Base-by-base conservation (phyloP, 2,329 filamentous ascomycete genomes). In the Tolypocladium capitatum region DNA sequence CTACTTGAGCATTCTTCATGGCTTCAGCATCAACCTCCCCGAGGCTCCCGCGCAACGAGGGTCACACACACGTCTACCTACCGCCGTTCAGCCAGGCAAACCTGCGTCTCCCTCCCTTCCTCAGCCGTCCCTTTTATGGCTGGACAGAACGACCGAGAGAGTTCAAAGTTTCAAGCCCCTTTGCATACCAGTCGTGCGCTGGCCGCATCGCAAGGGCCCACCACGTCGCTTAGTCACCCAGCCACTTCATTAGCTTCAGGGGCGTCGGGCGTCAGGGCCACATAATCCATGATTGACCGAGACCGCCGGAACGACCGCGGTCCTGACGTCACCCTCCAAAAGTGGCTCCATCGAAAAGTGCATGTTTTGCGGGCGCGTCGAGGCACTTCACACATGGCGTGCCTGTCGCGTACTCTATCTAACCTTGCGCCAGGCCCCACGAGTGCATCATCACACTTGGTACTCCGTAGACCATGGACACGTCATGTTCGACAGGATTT, bases 401-500 rank as follows among this genome's bases (percentile, higher is more conserved):
- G 20, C 35, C 20, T 7, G 35, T 24, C 20, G 35, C 20, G 35
- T 24, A n/a, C n/a, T n/a, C n/a, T n/a, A n/a, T n/a, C n/a, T n/a
- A 38, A 16, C 11, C 35, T 16, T 38, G 35, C 20, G 35, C 20
- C 35, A 14, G 18, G 10, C 34, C 10, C 18, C 5, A 36, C 13
- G 34, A 6, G 20, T 10, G 5, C 7, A 9, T 24, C 28, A 8
- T 5, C 27, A 8, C 8, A 28, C 21, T 40, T 5, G 13, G 21
- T 38, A 38, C 11, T 4, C 18, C 18, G 3, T 3, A 3, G 14
- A n/a, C 24, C 24, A 24, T 24, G 24, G 36, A n/a, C 24, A 30
- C n/a, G 24, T 41, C 16, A 30, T 18, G 10, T 28, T 42, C 5
- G 38, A 42, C 8, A 30, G 30, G 38, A 42, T 45, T 67, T 63